These are phyloP conservation scores for Elaeis guineensis DNA, from an alignment of 176 grass and related monocot species.

Conservation along the genomic window DNA sequence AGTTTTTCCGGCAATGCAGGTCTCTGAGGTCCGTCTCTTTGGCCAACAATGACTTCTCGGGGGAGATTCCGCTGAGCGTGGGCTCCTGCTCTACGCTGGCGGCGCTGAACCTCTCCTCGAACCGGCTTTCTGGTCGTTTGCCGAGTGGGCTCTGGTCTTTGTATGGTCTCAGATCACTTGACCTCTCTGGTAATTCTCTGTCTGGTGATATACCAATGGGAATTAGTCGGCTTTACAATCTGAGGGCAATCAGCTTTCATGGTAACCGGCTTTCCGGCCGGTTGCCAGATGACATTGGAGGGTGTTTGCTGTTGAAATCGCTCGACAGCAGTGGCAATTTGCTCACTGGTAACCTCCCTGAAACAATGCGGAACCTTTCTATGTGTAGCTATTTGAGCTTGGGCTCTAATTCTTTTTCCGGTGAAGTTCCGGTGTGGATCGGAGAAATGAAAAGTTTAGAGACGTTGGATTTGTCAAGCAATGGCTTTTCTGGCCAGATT, in stretches of 20 bases:
- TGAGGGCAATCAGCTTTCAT: constrained; percentile 50
- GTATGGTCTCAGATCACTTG: constrained; percentile 52
- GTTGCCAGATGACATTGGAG: constrained; percentile 64
- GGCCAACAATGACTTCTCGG: constrained; percentile 50
- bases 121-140: constrained; percentile 57
- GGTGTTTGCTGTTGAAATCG: constrained; percentile 53
- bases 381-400: constrained; percentile 39
- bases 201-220: constrained; percentile 46
- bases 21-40: constrained; percentile 43
- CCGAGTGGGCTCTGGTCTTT: constrained; percentile 59
- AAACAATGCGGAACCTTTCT: constrained; percentile 45
- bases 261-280: constrained; percentile 57
- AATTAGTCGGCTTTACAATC: constrained; percentile 37
- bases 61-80: constrained; percentile 44
- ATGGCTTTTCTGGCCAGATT: constrained; percentile 56
- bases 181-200: constrained; percentile 69
- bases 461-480: constrained; percentile 61
- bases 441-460: constrained; percentile 72
- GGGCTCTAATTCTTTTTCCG: constrained; percentile 57
- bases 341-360: constrained; percentile 49
- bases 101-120: constrained; percentile 71
- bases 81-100: constrained; percentile 54
- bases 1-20: constrained; percentile 72
- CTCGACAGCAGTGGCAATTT: constrained; percentile 65
- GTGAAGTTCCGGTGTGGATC: constrained; percentile 62